Conservation (phyloP, 768 basidiomycete genomes). For the Candolleomyces efflorescens region DNA sequence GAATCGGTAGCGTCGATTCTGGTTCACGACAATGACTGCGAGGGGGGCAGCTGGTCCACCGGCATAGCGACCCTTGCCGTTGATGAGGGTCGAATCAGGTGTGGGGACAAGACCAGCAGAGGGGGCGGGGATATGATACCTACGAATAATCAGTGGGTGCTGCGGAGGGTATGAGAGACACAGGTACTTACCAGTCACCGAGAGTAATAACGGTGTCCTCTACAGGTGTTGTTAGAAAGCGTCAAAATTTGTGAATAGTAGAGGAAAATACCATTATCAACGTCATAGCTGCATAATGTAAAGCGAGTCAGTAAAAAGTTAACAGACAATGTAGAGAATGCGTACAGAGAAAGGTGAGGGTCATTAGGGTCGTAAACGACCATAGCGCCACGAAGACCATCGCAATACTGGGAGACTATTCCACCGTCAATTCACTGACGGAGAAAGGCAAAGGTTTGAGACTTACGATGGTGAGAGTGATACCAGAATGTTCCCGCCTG, state of each 20-base stretch:
- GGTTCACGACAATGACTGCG: slow-evolving; percentile 32
- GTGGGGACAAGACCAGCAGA: neutral
- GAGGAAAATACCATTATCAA: neutral
- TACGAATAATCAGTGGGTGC: slow-evolving; percentile 1
- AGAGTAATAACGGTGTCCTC: slow-evolving; percentile 42
- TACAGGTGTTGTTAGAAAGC: slow-evolving; percentile 10
- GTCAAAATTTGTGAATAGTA: neutral
- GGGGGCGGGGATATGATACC: slow-evolving; percentile 22
- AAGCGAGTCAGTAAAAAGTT: too few species aligned
- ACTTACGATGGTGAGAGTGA: slow-evolving; percentile 13
- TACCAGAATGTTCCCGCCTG: slow-evolving; percentile 33
- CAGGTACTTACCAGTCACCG: slow-evolving; percentile 33
- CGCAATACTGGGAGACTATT: slow-evolving; percentile 6
- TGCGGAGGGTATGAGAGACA: neutral
- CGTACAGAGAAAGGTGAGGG: slow-evolving; percentile 17
- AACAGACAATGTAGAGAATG: slow-evolving; percentile 16
- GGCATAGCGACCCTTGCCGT: slow-evolving; percentile 18
- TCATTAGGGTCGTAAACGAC: slow-evolving; percentile 24
- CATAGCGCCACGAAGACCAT: slow-evolving; percentile 20
- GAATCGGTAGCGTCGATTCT: slow-evolving; percentile 40
- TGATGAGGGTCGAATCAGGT: slow-evolving; percentile 14
- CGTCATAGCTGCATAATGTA: slow-evolving; percentile 8
- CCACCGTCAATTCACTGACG: neutral
- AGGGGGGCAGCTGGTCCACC: slow-evolving; percentile 20
- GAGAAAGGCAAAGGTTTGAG: neutral